Evolutionary conservation across 2,329 filamentous ascomycete genomes (phyloP).

Genomic region (Verruconis gallopava): DNA sequence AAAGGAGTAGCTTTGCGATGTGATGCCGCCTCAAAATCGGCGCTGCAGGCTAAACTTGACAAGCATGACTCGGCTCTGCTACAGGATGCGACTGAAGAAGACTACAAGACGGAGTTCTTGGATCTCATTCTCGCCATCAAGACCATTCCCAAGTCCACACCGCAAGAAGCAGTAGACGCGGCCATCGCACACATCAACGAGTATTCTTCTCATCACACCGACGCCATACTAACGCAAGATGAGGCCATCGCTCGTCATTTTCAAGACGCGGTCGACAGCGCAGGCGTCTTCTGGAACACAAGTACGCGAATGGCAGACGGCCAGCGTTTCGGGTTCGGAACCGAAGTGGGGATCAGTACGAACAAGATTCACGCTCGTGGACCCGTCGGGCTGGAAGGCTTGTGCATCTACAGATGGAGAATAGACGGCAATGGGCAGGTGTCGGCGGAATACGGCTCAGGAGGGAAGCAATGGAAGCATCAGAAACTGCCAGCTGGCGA

Average conservation of each 20-base stretch:
- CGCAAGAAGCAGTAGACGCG: constrained; percentile 32
- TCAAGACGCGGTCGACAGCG: constrained; percentile 74
- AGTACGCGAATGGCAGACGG: constrained; percentile 91
- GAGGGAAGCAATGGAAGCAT: constrained; percentile 45
- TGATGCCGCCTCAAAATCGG: constrained; percentile 54
- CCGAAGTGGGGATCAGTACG: constrained; percentile 94
- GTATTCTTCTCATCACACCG: constrained; percentile 89
- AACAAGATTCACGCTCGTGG: constrained; percentile 96
- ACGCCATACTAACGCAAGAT: constrained; percentile 69
- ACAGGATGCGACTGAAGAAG: constrained; percentile 51
- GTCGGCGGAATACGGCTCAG: constrained; percentile 57
- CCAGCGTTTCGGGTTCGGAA: constrained; percentile 94
- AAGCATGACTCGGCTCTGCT: constrained; percentile 34
- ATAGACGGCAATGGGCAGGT: constrained; percentile 71
- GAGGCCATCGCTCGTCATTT: constrained; percentile 61
- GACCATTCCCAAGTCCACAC: constrained; percentile 41
- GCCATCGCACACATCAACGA: constrained; percentile 83
- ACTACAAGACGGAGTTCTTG: constrained; percentile 85
- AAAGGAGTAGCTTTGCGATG: constrained; percentile 76
- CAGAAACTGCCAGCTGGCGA: constrained; percentile 26
- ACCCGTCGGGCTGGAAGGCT: constrained; percentile 82
- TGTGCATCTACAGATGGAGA: constrained; percentile 97
- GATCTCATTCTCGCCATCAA: constrained; percentile 75
- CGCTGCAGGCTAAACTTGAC: constrained; percentile 39
- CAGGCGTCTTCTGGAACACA: constrained; percentile 94